These are phyloP conservation scores for Solanum raphanifolium DNA, from an alignment of 257 asterid genomes.

Conservation along the genomic window DNA sequence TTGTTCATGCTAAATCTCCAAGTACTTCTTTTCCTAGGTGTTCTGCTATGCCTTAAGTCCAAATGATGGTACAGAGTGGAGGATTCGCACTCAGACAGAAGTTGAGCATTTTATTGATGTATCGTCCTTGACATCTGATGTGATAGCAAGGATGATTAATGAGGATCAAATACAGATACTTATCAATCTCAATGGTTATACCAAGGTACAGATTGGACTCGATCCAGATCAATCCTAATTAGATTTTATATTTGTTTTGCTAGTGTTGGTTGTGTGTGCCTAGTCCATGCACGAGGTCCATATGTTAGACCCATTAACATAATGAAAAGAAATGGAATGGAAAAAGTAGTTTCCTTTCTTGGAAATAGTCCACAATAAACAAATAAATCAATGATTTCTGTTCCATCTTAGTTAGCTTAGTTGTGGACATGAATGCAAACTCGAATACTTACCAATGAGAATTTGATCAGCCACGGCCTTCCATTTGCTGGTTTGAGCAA, in stretches of 20 bases:
- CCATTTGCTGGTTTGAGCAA: neutral
- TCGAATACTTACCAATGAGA: neutral
- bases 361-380: neutral
- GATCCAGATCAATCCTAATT: neutral
- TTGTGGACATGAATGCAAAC: neutral
- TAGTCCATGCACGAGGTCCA: neutral
- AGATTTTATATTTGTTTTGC: neutral
- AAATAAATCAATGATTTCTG: conserved; percentile 6
- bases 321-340: neutral
- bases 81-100: conserved; percentile 82
- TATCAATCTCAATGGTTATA: conserved; percentile 93
- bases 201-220: conserved; percentile 46
- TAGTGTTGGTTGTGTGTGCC: neutral
- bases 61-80: conserved; percentile 96
- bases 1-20: neutral
- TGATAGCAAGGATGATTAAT: conserved; percentile 85
- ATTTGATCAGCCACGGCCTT: neutral
- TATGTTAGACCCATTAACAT: neutral
- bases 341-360: neutral
- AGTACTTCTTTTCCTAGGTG: conserved; percentile 35
- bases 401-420: neutral
- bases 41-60: conserved; percentile 96
- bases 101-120: conserved; percentile 90
- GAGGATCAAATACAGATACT: conserved; percentile 93
- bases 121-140: conserved; percentile 85